Conservation (phyloP, 2,329 filamentous ascomycete species). For the Bertia moriformis region DNA sequence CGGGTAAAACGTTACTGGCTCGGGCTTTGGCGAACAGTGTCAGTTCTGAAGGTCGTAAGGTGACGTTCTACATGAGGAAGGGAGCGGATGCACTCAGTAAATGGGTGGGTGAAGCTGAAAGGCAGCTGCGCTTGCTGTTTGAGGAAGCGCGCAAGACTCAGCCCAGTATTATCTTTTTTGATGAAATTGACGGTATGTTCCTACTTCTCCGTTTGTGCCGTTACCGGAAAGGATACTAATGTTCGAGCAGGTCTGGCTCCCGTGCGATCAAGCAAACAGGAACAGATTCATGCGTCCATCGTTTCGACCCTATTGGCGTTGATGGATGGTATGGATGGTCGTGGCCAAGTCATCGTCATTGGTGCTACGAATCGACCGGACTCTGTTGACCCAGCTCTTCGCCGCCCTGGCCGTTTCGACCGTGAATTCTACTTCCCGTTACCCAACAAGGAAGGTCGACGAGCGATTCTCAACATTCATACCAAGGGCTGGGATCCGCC, state of each 20-base stretch:
- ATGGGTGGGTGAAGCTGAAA: constrained; percentile 96
- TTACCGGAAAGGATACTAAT: no score
- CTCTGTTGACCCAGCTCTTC: constrained; percentile 88
- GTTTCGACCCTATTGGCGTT: constrained; percentile 84
- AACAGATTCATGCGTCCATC: constrained; percentile 96
- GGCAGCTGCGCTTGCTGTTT: constrained; percentile 82
- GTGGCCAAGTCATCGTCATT: constrained; percentile 94
- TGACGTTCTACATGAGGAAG: constrained; percentile 99
- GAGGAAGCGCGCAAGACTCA: constrained; percentile 92
- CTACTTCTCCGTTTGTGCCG: neutral
- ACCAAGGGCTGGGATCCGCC: constrained; percentile 72
- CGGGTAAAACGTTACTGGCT: constrained; percentile 92
- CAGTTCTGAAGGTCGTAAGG: constrained; percentile 76
- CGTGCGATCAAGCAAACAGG: constrained; percentile 92
- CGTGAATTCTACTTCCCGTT: constrained; percentile 96
- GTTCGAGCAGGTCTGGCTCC: constrained; percentile 61
- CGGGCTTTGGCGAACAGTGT: constrained; percentile 84
- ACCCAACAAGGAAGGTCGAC: constrained; percentile 65
- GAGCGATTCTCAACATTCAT: constrained; percentile 85
- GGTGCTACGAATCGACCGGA: constrained; percentile 96
- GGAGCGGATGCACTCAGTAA: constrained; percentile 95
- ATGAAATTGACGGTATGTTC: constrained; percentile 68
- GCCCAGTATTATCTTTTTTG: constrained; percentile 98
- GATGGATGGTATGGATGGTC: constrained; percentile 98
- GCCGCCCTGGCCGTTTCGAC: constrained; percentile 86